Evolutionary conservation across 192 early-diverging fungal genomes (phyloP).

Genomic region (Chytriomyces sp.): DNA sequence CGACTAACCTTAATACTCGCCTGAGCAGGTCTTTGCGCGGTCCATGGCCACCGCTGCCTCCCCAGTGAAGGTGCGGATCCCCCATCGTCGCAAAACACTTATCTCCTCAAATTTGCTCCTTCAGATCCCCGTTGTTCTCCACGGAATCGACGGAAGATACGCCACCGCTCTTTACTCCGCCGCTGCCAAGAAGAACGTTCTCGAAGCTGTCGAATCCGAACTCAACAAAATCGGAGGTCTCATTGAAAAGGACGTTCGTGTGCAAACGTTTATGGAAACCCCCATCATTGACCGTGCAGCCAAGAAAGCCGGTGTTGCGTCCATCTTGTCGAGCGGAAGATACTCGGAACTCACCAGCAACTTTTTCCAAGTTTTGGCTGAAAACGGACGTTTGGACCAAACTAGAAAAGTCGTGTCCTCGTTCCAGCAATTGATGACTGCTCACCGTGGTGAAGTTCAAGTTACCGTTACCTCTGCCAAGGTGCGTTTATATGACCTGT

Average conservation of each 20-base stretch:
- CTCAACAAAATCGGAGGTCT: slow-evolving; percentile 69
- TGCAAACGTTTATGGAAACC: slow-evolving; percentile 80
- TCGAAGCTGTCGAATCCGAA: slow-evolving; percentile 85
- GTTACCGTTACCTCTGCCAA: slow-evolving; percentile 90
- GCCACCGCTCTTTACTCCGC: slow-evolving; percentile 96
- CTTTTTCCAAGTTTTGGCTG: slow-evolving; percentile 89
- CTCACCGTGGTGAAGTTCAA: slow-evolving; percentile 84
- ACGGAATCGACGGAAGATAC: slow-evolving; percentile 96
- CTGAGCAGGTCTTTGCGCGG: slow-evolving; percentile 9
- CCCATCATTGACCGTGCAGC: slow-evolving; percentile 80
- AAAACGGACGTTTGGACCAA: slow-evolving; percentile 92
- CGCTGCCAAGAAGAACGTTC: slow-evolving; percentile 79
- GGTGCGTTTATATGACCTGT: slow-evolving; percentile 48
- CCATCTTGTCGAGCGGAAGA: slow-evolving; percentile 67
- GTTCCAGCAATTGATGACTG: slow-evolving; percentile 86
- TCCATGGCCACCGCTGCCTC: slow-evolving; percentile 16
- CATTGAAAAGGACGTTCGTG: slow-evolving; percentile 73
- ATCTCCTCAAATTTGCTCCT: background rate
- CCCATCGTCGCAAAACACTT: background rate
- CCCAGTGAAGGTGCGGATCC: background rate
- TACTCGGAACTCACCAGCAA: slow-evolving; percentile 84
- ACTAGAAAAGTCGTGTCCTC: slow-evolving; percentile 80
- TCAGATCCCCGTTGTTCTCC: slow-evolving; percentile 80
- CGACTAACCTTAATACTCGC: background rate
- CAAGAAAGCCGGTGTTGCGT: slow-evolving; percentile 78